These are phyloP conservation scores for Trichoderma sp. DNA, from an alignment of 2,329 filamentous ascomycete genomes.

Conservation along the genomic window DNA sequence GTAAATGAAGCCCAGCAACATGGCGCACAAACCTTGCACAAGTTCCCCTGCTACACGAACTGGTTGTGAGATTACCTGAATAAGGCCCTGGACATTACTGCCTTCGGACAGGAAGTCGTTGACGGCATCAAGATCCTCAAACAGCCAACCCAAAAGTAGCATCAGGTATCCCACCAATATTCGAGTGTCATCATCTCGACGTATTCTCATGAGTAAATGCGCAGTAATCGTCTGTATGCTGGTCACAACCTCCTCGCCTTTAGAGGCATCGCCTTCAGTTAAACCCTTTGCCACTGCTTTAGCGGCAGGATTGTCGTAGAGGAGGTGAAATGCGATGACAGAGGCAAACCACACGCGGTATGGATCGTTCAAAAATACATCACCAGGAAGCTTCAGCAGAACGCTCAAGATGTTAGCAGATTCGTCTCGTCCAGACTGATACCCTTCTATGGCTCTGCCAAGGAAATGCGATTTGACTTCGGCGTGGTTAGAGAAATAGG, in stretches of 20 bases:
- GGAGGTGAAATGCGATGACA: conserved; percentile 81
- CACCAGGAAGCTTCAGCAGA: conserved; percentile 68
- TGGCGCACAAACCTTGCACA: conserved; percentile 80
- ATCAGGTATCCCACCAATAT: conserved; percentile 85
- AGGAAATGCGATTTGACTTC: conserved; percentile 86
- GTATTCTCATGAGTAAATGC: conserved; percentile 80
- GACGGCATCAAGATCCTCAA: conserved; percentile 87
- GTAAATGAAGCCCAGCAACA: conserved; percentile 85
- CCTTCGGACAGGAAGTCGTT: conserved; percentile 93
- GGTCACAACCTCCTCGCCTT: conserved; percentile 92
- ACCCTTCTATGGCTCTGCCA: conserved; percentile 84
- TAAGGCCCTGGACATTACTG: conserved; percentile 84
- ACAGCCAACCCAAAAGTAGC: conserved; percentile 86
- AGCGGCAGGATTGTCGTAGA: conserved; percentile 78
- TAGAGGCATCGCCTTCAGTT: conserved; percentile 84
- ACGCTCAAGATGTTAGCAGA: conserved; percentile 88
- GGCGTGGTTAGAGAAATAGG: conserved; percentile 83
- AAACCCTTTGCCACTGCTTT: conserved; percentile 81
- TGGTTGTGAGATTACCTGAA: conserved; percentile 71
- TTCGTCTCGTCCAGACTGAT: conserved; percentile 75
- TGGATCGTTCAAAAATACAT: conserved; percentile 70
- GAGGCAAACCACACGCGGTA: conserved; percentile 91
- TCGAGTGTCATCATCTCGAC: conserved; percentile 75
- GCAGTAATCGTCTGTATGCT: conserved; percentile 86
- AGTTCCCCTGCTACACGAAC: conserved; percentile 62